phyloP scores from a whole-genome alignment of 139 green algal genomes.

The Pleodorina starrii region DNA sequence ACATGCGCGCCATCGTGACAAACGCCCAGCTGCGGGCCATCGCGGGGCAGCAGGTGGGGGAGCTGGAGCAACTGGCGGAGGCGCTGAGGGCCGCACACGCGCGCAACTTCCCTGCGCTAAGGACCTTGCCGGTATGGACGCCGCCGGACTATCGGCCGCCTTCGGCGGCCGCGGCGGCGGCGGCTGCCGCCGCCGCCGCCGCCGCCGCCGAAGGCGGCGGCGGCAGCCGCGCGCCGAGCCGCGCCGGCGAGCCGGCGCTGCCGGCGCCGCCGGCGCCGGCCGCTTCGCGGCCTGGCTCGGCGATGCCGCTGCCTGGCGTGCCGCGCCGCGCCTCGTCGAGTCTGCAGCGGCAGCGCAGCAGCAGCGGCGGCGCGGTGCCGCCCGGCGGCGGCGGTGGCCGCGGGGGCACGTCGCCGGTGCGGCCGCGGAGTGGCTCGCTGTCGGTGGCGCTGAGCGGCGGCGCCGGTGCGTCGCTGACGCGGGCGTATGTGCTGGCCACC shows the following conservation, averaged over 20 bases:
- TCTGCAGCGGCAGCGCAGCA: neutral
- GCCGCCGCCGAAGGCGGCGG: neutral
- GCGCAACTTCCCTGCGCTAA: constrained; percentile 23
- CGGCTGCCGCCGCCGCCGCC: neutral
- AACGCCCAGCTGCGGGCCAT: constrained; percentile 58
- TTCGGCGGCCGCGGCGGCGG: neutral
- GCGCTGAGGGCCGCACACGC: neutral
- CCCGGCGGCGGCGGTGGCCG: neutral
- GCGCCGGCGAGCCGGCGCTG: neutral
- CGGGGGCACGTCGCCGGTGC: neutral
- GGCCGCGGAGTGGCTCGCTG: neutral
- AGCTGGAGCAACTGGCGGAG: constrained; percentile 27
- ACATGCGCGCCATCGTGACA: constrained; percentile 52
- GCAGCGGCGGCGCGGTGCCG: neutral
- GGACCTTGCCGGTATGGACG: neutral
- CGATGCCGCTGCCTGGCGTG: constrained; percentile 10
- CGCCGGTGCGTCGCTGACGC: constrained; percentile 25
- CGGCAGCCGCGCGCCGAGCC: constrained; percentile 6
- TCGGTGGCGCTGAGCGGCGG: constrained; percentile 16
- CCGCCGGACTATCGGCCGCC: constrained; percentile 22
- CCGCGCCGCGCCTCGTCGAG: neutral
- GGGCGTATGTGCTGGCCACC: constrained; percentile 20
- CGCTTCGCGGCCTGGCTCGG: constrained; percentile 9
- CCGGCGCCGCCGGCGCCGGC: neutral
- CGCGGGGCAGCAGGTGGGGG: constrained; percentile 19